phyloP scores from a whole-genome alignment of 352 stramenopile genomes.

The Phytophthora rubi region DNA sequence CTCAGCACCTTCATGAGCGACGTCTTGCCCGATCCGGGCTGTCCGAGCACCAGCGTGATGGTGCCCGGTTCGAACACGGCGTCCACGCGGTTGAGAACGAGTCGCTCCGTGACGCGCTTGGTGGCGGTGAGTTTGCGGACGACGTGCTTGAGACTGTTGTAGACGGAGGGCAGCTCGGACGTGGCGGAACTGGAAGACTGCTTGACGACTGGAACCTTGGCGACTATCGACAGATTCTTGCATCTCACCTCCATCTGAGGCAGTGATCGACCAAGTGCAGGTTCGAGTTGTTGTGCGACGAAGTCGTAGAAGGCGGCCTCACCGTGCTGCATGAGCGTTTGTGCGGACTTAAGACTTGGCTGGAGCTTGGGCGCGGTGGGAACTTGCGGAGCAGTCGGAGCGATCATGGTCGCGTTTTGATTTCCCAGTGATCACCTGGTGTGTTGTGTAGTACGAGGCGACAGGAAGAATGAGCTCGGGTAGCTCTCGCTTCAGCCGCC shows the following conservation, averaged over 20 bases:
- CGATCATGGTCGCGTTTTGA: neutral
- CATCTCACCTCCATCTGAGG: constrained; percentile 48
- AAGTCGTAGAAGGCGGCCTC: constrained; percentile 32
- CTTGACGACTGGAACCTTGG: constrained; percentile 30
- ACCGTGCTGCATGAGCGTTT: constrained; percentile 28
- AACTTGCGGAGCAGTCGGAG: neutral
- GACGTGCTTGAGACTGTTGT: constrained; percentile 31
- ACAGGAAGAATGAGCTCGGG: neutral
- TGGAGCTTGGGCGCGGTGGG: neutral
- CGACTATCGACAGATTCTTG: constrained; percentile 37
- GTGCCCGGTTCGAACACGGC: constrained; percentile 46
- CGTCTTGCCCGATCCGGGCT: constrained; percentile 48
- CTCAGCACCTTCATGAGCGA: constrained; percentile 47
- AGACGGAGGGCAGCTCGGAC: constrained; percentile 39
- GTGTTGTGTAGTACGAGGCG: neutral
- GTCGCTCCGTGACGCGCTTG: constrained; percentile 9
- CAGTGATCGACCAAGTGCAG: constrained; percentile 24
- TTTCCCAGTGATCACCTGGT: neutral
- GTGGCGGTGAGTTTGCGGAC: constrained; percentile 20
- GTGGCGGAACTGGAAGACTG: constrained; percentile 4
- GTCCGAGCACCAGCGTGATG: constrained; percentile 42
- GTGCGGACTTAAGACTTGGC: neutral
- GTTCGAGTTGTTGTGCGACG: constrained; percentile 27
- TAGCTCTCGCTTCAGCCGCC: neutral
- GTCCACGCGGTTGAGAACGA: constrained; percentile 40